Evolutionary conservation across 768 basidiomycete species (phyloP), one percentile per base, ranked within the genome.

Genomic region (Tricholoma matsutake): DNA sequence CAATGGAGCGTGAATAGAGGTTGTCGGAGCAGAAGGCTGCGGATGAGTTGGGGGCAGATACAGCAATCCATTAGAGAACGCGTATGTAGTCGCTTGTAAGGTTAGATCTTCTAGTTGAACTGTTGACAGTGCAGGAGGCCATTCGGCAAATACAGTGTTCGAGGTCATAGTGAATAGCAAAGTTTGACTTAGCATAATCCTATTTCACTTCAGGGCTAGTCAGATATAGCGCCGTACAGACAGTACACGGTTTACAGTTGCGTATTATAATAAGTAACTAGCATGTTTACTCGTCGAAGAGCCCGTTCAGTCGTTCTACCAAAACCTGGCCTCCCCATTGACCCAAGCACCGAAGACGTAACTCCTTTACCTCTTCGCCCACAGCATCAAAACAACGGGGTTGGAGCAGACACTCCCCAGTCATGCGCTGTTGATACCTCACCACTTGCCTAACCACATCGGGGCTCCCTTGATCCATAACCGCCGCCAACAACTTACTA

Each of bases 1-100:
- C 63, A 98, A 76, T 0, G 97, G 97, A 0, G 95, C 96, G 70
- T 97, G 92, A 65, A 96, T 92, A 0, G 87, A 88, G n/a, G 87
- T 85, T 10, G 85, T 83, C 1, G 89, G 86, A 49, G 76, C 66
- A 25, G 76, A 68, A 1, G 85, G 76, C 59, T 86, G 82, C 32
- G 72, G 77, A 8, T 77, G 65, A 1, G 76, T 72, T 3, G 81
- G 76, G 9, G 91, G 92, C 18, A 94, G 86, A 71, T 92, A 93
- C n/a, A 89, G 77, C 29, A 98, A 79, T 6, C 92, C 92, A 71
- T 91, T 88, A 2, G 93, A 83, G 54, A 98, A 80, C 2, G 96
- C 91, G 67, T 91, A 95, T 0, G 90, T 90, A 0, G 91, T 86
- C 0, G 94, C 90, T 32, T 85, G 78, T 16, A 83, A 72, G 0